These are phyloP conservation scores for Hebeloma cylindrosporum DNA, from an alignment of 768 basidiomycete genomes.

Conservation along the genomic window DNA sequence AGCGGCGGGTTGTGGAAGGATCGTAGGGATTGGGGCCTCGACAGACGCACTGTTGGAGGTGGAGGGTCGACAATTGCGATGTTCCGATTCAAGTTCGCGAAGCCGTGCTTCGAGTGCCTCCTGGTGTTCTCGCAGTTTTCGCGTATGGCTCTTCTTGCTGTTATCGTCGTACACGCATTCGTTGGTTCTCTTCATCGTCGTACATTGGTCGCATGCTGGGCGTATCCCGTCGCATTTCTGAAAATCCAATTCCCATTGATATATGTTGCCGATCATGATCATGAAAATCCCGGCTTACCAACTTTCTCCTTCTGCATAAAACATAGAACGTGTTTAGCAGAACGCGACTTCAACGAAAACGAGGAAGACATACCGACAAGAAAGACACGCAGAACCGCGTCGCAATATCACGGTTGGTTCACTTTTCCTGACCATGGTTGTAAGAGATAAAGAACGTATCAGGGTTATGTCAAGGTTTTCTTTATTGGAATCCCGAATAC, in stretches of 20 bases:
- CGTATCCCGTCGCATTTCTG: slow-evolving; percentile 64
- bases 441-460: slow-evolving; percentile 4
- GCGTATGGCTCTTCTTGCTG: slow-evolving; percentile 58
- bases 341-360: not conserved
- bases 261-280: not conserved
- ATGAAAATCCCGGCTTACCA: slow-evolving; percentile 35
- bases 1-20: too few relatives aligned
- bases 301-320: slow-evolving; percentile 40
- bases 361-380: slow-evolving; percentile 38
- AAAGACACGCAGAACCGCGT: slow-evolving; percentile 45
- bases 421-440: slow-evolving; percentile 24
- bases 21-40: slow-evolving; percentile 4
- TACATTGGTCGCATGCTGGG: slow-evolving; percentile 56
- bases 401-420: slow-evolving; percentile 29
- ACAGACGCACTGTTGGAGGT: not conserved
- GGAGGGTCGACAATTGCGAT: slow-evolving; percentile 29
- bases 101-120: slow-evolving; percentile 51
- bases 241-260: slow-evolving; percentile 1
- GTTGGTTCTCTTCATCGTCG: slow-evolving; percentile 48
- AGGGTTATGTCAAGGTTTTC: slow-evolving; percentile 10
- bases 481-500: slow-evolving; percentile 5
- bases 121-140: slow-evolving; percentile 57
- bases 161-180: slow-evolving; percentile 63
- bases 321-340: slow-evolving; percentile 2
- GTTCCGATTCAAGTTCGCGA: slow-evolving; percentile 55